phyloP scores from a whole-genome alignment of 1,284 basidiomycete species.

The Stygiomarasmius scandens region DNA sequence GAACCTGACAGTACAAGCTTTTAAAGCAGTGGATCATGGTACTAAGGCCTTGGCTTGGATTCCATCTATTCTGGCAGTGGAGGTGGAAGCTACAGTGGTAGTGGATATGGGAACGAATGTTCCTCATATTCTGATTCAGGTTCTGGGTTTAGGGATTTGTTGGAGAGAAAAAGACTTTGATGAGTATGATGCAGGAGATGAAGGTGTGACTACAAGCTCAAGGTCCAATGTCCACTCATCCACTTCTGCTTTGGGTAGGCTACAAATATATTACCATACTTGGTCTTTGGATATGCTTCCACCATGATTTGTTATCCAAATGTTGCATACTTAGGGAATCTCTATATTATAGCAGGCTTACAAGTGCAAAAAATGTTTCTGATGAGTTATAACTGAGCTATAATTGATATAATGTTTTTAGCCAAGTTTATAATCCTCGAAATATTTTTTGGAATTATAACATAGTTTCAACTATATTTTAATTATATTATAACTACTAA shows the following conservation, averaged over 20 bases:
- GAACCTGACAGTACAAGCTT: constrained; percentile 80
- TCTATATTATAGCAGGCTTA: background rate
- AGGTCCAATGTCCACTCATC: constrained; percentile 1
- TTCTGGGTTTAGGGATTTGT: constrained; percentile 59
- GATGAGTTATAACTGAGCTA: background rate
- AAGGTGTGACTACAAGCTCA: constrained; percentile 53
- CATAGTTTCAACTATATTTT: background rate
- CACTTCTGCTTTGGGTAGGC: background rate
- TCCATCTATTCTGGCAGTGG: constrained; percentile 49
- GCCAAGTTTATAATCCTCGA: background rate
- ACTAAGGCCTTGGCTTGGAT: constrained; percentile 84
- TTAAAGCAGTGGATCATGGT: constrained; percentile 49
- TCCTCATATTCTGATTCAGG: constrained; percentile 20
- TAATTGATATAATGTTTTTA: background rate
- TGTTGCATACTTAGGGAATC: too few species aligned
- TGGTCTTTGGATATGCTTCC: too few species aligned
- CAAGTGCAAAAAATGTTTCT: background rate
- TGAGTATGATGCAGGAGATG: constrained; percentile 95
- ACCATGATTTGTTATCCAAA: too few species aligned
- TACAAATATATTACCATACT: too few species aligned
- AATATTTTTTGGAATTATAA: background rate
- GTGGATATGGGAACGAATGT: background rate
- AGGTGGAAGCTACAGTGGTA: constrained; percentile 46
- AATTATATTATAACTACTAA: background rate
- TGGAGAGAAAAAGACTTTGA: constrained; percentile 42